These are phyloP conservation scores for Flaveria ramosissima DNA, from an alignment of 129 eudicot genomes.

Conservation along the genomic window DNA sequence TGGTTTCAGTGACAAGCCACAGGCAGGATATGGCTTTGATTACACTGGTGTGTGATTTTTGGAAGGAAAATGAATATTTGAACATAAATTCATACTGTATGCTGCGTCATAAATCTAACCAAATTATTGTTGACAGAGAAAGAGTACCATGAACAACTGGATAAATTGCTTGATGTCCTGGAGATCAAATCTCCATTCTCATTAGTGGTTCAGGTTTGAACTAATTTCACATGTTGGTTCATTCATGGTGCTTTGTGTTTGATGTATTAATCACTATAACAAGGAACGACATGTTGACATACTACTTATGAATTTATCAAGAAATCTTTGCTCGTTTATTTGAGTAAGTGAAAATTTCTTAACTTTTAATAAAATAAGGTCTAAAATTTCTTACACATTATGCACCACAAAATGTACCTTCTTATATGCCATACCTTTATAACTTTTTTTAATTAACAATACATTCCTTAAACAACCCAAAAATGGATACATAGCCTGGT, in stretches of 20 bases:
- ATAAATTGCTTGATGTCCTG: constrained; percentile 75
- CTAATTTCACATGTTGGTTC: constrained; percentile 25
- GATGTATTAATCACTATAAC: constrained; percentile 5
- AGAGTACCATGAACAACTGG: constrained; percentile 88
- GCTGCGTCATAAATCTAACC: constrained; percentile 13
- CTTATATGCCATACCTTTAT: constrained; percentile 6
- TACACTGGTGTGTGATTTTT: constrained; percentile 71
- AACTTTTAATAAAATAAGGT: background rate
- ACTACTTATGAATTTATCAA: background rate
- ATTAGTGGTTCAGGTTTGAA: constrained; percentile 86
- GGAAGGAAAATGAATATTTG: constrained; percentile 2
- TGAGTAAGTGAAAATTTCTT: background rate
- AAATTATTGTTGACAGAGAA: constrained; percentile 55
- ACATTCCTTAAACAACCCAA: background rate
- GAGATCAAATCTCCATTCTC: constrained; percentile 73
- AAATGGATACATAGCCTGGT: background rate
- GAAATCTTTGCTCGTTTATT: background rate
- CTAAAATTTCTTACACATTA: background rate
- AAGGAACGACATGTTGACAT: background rate
- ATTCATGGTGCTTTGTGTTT: constrained; percentile 3
- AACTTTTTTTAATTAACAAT: background rate
- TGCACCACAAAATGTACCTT: background rate
- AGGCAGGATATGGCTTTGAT: constrained; percentile 87
- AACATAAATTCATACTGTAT: constrained; percentile 2
- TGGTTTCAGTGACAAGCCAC: constrained; percentile 97